A percentile compares a stretch with the other conserved stretches of the same genome.
Conservation (phyloP, 2,329 filamentous ascomycete genomes). For the Xylariaceae sp. region DNA sequence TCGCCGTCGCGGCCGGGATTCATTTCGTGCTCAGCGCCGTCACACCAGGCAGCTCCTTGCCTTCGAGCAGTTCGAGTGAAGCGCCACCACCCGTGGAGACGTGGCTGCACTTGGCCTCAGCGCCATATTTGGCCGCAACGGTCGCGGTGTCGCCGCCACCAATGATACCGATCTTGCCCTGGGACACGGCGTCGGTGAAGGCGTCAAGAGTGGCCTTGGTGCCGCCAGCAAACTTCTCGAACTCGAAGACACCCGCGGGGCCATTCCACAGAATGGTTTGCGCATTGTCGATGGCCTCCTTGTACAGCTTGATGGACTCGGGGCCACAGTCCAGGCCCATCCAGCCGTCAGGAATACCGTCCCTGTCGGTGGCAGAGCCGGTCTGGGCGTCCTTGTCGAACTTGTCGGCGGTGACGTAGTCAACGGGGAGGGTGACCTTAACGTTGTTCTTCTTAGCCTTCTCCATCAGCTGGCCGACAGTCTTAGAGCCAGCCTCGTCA, state of each 20-base stretch:
- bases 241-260: conserved; percentile 94
- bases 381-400: conserved; percentile 81
- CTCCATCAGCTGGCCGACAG: conserved; percentile 77
- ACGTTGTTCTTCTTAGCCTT: conserved; percentile 97
- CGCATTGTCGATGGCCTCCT: conserved; percentile 78
- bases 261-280: conserved; percentile 99
- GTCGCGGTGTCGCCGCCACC: conserved; percentile 97
- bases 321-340: conserved; percentile 95
- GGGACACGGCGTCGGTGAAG: conserved; percentile 73
- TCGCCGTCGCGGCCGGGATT: no score
- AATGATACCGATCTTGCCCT: conserved; percentile 95
- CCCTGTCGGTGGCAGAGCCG: conserved; percentile 76
- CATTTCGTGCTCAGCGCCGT: conserved; percentile 79
- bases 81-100: conserved; percentile 96
- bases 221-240: conserved; percentile 86
- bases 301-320: conserved; percentile 84
- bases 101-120: conserved; percentile 96
- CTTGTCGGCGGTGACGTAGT: conserved; percentile 95
- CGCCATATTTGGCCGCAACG: conserved; percentile 93
- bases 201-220: conserved; percentile 92
- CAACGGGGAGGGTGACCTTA: conserved; percentile 88
- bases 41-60: conserved; percentile 95
- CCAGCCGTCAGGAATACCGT: conserved; percentile 94
- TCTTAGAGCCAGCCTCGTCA: conserved; percentile 91
- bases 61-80: conserved; percentile 92